Evolutionary conservation across 2,329 filamentous ascomycete genomes (phyloP), one percentile per base, ranked within the genome.

Genomic region (Verticillium longisporum): DNA sequence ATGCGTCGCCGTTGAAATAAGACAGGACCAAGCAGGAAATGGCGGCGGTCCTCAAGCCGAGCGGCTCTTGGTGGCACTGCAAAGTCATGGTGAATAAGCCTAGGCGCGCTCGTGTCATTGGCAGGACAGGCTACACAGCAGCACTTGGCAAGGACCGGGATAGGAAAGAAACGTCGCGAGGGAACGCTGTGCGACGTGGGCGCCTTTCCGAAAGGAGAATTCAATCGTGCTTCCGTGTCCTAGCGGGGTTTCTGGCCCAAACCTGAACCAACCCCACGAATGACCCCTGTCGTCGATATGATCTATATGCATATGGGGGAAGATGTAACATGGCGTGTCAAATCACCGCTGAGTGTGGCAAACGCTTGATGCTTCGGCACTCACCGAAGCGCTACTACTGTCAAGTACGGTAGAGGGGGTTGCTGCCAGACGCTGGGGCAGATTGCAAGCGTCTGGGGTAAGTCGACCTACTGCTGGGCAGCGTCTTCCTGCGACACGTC

Each of bases 141-240:
- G 18, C 41, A n/a, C 41, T 50, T 50, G 18, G 41, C 41, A 50
- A 50, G 61, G 18, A 61, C 58, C 31, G 62, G 58, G 56, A 61
- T 31, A 60, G 41, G 18, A 54, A 64, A 60, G 61, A 26, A 26
- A 65, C 60, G 6, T 15, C 55, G 60, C 6, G 56, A 34, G 11
- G 18, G 33, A 31, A 58, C 31, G 36, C 18, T 50, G 53, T 58
- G 56, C 31, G 34, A 62, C 15, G 7, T 50, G 41, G 41, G 18
- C 41, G 18, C 41, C 41, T 50, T 26, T n/a, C 41, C 41, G n/a
- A 50, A 50, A 26, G 41, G 41, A 50, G 41, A 50, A 50, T 50
- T 50, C n/a, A n/a, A 50, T 50, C 41, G n/a, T 50, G 41, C 41
- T 50, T 50, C 41, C 41, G 41, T 26, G n/a, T 26, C 41, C 41